Evolutionary conservation across 2,329 filamentous ascomycete species (phyloP).

Genomic region (Trichoderma brevicompactum): DNA sequence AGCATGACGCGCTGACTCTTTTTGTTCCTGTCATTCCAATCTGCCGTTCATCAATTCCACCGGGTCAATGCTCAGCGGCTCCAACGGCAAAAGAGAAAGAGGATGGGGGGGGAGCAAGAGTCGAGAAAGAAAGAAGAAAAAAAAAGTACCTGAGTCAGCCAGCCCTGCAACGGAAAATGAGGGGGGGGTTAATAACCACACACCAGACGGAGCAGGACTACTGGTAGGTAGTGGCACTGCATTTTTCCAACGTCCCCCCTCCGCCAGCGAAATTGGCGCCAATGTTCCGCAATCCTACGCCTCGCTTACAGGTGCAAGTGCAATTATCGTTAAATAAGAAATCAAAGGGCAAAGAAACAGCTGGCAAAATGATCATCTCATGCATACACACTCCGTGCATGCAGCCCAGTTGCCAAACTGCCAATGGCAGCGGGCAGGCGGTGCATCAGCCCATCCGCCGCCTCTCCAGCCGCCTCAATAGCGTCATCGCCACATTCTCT

Average conservation of each 20-base stretch:
- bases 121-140: background rate
- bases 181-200: background rate
- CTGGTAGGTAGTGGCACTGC: too few species aligned
- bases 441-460: background rate
- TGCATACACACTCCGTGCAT: background rate
- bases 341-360: background rate
- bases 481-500: conserved; percentile 4
- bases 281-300: conserved; percentile 10
- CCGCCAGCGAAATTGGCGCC: conserved; percentile 8
- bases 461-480: background rate
- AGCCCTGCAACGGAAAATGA: background rate
- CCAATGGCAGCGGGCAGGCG: background rate
- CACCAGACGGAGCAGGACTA: too few species aligned
- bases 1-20: background rate
- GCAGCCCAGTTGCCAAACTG: too few species aligned
- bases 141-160: background rate
- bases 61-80: conserved; percentile 9
- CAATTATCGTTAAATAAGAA: background rate
- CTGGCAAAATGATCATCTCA: background rate
- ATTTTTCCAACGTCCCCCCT: too few species aligned
- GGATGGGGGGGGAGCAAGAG: background rate
- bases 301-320: conserved; percentile 4
- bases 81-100: background rate
- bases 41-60: conserved; percentile 5
- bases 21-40: conserved; percentile 21